Base-by-base conservation (phyloP, 306 rosid species). In the Medicago arabica region DNA sequence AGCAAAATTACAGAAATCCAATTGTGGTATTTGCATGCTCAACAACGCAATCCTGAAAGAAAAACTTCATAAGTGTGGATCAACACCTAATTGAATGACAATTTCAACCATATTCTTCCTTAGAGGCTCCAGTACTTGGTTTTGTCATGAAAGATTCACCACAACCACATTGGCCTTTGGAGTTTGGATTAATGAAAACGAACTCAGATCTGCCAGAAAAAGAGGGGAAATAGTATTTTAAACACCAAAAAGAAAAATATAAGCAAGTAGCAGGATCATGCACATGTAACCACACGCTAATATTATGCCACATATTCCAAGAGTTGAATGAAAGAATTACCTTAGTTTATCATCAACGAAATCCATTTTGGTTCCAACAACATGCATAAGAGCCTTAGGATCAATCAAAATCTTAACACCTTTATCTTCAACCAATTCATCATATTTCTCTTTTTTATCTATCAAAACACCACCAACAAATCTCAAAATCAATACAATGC, bases 381-480 rank as follows among this genome's bases (percentile, higher is more conserved):
- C 98, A 78, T 95, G 98, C 97, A 95, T 95, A 44, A 95, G 93
- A 57, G 98, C 98, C 88, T 92, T 95, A 0, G 97, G 97, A 73
- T 95, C 97, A 65, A 95, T 88, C 87, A 95, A 80, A 76, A 95
- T 82, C 88, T 89, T 95, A 69, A 95, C 97, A 28, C 92, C 96
- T 77, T 95, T 89, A 80, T 95, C 98, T 69, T 95, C 97, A 69
- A 95, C 77, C 86, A 95, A 71, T 82, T 92, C 98, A 46, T 95
- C 98, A 65, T 90, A 95, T 78, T 90, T 95, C 64, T 92, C 98
- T 50, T 95, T 95, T 67, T 92, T 97, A 81, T 95, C 98, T 95
- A 84, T 38, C 68, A n/a, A n/a, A n/a, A n/a, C n/a, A n/a, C n/a
- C n/a, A n/a, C n/a, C 68, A 81, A 34, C 8, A 65, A 70, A 49